phyloP scores from a whole-genome alignment of 805 yeast species.

The Sungouiella blattae region DNA sequence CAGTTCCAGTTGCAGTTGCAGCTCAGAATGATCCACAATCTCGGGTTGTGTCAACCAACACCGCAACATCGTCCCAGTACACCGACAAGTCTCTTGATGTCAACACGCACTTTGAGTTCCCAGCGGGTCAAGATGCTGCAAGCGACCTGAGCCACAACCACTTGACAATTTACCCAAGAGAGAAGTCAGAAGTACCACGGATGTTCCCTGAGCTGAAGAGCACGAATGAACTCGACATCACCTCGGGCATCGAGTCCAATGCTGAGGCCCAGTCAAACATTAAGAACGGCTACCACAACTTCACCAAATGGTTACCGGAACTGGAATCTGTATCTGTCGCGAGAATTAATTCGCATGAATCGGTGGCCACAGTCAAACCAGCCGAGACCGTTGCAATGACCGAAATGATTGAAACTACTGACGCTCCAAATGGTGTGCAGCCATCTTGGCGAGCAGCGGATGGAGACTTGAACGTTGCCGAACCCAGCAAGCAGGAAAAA shows the following conservation, averaged over 20 bases:
- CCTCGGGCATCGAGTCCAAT: too few relatives aligned
- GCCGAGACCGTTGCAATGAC: neutral
- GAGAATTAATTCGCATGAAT: neutral
- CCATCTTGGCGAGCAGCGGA: too few relatives aligned
- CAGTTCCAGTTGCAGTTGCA: neutral
- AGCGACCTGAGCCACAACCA: too few relatives aligned
- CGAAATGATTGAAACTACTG: neutral
- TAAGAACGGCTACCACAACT: neutral
- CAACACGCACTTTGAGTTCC: conserved; percentile 10
- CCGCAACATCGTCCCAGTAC: conserved; percentile 10
- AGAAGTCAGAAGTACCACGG: neutral
- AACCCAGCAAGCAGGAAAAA: neutral
- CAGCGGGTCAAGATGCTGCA: conserved; percentile 1
- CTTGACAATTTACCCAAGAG: neutral
- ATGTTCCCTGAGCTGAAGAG: neutral
- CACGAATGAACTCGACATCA: neutral
- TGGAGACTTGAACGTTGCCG: neutral
- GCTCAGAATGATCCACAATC: too few relatives aligned
- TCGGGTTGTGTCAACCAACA: neutral
- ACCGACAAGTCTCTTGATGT: conserved; percentile 8
- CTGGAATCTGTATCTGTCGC: neutral
- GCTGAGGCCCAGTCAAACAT: neutral
- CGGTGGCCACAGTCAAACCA: neutral
- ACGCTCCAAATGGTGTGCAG: neutral
- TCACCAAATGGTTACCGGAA: neutral